Evolutionary conservation across 441 rosid genomes (phyloP), one percentile per base, ranked within the genome.

Genomic region (Adansonia rubrostipa): DNA sequence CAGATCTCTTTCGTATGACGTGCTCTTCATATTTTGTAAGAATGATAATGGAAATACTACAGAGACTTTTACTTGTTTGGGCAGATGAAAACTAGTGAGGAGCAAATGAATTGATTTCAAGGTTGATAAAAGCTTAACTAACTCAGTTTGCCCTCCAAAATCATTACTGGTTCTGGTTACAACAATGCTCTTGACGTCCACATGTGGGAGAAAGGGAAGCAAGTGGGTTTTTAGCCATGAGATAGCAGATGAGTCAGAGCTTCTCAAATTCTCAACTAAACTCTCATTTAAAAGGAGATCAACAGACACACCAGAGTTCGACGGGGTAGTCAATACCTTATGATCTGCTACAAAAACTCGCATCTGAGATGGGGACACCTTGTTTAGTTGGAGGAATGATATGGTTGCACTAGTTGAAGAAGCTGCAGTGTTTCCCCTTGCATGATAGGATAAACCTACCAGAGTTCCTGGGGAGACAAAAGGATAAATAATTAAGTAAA

Each of bases 171-270:
- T 54, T 33, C 79, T 80, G 36, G 69, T 71, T 22, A 90, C 53
- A 36, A 79, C 53, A 15, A 88, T 66, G 83, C 84, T 86, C 73
- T 71, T 80, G 75, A 83, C 70, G 68, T 82, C 75, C 17, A 85
- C 79, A 75, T 57, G 79, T 6, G 83, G 85, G 9, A 76, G 67
- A 74, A 53, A 69, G 47, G 82, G 5, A 8, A 76, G 62, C 4
- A 79, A 56, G 58, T 78, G 79, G 60, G 86, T 61, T 80, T 87
- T 76, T 20, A 88, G 80, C 89, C 87, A 87, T 8, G 84, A 84
- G 71, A 71, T 19, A 24, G 84, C 85, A 70, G 84, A 80, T 10
- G 82, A 51, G 60, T 80, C 79, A 67, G 86, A 80, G 53, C 76
- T 60, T 68, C 54, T 40, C 67, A 87, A 51, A 17, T 67, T 78